These are phyloP conservation scores for Microstegium vimineum DNA, from an alignment of 176 grass and related monocot species.

Conservation along the genomic window DNA sequence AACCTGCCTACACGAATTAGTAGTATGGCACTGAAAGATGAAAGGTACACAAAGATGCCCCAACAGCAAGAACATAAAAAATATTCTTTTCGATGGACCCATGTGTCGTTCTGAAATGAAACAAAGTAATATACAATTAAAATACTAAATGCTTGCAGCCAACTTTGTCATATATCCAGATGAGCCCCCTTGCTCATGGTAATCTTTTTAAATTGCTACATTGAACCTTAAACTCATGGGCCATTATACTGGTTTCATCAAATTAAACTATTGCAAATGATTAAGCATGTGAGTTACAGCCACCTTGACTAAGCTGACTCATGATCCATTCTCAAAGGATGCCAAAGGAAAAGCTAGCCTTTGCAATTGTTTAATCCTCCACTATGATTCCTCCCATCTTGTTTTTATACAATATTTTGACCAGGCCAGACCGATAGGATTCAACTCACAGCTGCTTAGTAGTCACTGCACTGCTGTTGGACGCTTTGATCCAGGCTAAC, in stretches of 20 bases:
- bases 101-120: too few species aligned
- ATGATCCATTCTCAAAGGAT: neutral
- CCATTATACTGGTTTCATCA: neutral
- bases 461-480: neutral
- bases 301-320: slow-evolving; percentile 18
- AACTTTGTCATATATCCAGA: too few species aligned
- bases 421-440: slow-evolving; percentile 17
- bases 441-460: neutral
- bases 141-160: too few species aligned
- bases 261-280: neutral
- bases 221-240: slow-evolving; percentile 8
- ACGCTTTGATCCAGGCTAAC: slow-evolving; percentile 9
- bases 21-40: too few species aligned
- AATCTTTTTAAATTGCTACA: neutral
- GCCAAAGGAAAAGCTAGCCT: neutral
- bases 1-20: too few species aligned
- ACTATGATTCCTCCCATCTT: slow-evolving; percentile 17
- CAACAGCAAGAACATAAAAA: too few species aligned
- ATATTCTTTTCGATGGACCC: too few species aligned
- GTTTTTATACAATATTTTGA: slow-evolving; percentile 33
- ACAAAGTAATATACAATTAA: too few species aligned
- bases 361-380: slow-evolving; percentile 22
- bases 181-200: too few species aligned
- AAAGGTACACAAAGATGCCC: too few species aligned
- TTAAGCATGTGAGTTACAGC: slow-evolving; percentile 42